These are phyloP conservation scores for Talaromyces sp. DNA, from an alignment of 2,329 filamentous ascomycete genomes.

Conservation along the genomic window DNA sequence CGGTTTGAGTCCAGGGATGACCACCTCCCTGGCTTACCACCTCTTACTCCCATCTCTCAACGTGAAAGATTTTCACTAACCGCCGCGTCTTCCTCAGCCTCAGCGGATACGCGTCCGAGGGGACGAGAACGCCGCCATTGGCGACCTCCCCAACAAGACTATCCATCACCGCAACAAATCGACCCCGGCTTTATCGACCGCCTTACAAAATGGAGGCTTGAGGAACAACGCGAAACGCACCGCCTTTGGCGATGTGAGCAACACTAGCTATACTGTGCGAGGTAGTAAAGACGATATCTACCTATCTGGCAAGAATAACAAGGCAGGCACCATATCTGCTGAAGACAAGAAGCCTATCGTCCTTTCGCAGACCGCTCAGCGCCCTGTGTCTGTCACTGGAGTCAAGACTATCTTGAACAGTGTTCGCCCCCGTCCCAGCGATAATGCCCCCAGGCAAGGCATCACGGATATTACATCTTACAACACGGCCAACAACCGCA, in stretches of 20 bases:
- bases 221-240: conserved; percentile 69
- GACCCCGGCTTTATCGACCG: conserved; percentile 55
- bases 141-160: conserved; percentile 50
- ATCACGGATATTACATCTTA: conserved; percentile 19
- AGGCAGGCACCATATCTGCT: conserved; percentile 19
- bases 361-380: conserved; percentile 58
- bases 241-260: conserved; percentile 79
- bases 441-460: conserved; percentile 29
- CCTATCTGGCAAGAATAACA: conserved; percentile 45
- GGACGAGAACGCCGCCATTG: conserved; percentile 65
- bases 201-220: conserved; percentile 51
- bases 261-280: conserved; percentile 46
- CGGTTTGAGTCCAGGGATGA: neutral
- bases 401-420: conserved; percentile 36
- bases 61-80: neutral
- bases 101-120: conserved; percentile 61
- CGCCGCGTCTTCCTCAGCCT: conserved; percentile 48
- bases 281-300: conserved; percentile 54
- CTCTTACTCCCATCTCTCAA: neutral
- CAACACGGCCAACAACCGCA: conserved; percentile 39
- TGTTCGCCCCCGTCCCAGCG: conserved; percentile 27
- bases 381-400: conserved; percentile 44
- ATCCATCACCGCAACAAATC: conserved; percentile 83
- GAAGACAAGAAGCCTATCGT: conserved; percentile 43
- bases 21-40: neutral